Base-by-base conservation (phyloP, 208 protist species). In the Crithidia bombi region DNA sequence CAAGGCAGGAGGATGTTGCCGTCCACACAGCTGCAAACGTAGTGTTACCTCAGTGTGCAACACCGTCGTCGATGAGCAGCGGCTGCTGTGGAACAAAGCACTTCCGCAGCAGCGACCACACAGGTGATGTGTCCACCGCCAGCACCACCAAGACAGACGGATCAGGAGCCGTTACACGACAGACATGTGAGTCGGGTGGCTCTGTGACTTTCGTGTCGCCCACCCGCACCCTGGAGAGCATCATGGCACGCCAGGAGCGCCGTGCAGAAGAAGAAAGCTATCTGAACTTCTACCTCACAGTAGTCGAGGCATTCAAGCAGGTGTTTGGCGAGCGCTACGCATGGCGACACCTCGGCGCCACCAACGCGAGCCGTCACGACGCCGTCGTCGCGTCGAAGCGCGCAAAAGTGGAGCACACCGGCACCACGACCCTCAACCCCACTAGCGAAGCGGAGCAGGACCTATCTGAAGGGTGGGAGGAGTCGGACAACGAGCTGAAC, bases 321-420 rank as follows among this genome's bases (percentile, higher is more conserved):
- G 79, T 78, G 7, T 95, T 93, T 74, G 90, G 90, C 4, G 85
- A 87, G 73, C 86, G 87, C 49, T 85, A 90, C 64, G 86, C 87
- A 43, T 88, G 75, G 78, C 67, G 57, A 7, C 90, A 91, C 67
- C 63, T 95, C 36, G 90, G 90, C 15, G 81, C 72, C 26, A 91
- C 83, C n/a, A 86, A 91, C 69, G 82, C 78, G 21, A 89, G 67
- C n/a, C 73, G 83, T 4, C 82, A 89, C 51, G 86, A 91, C 57
- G 46, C 35, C 56, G 21, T 3, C 9, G 19, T 44, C 0, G 21
- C 17, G n/a, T n/a, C n/a, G 30, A 43, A 46, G 54, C 43, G 47
- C 26, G 23, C 69, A 21, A 35, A 11, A 46, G 28, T 43, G 58
- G 41, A 59, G 62, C 58, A 46, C 6, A 36, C 7, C 1, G 12